phyloP scores from a whole-genome alignment of 148 eudicot genomes.

The Talinum fruticosum region DNA sequence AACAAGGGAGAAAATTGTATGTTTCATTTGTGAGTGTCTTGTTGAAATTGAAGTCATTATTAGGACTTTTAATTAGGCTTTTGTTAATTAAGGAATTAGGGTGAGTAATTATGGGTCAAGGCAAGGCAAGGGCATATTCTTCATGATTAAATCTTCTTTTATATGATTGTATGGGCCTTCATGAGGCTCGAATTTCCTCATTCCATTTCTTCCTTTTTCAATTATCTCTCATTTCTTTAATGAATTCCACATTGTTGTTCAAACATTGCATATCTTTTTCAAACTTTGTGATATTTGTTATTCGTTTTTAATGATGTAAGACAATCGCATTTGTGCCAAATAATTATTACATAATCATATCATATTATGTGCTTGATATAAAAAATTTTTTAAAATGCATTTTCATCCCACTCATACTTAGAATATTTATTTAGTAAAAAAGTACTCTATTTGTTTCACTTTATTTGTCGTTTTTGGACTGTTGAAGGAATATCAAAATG shows the following conservation, averaged over 20 bases:
- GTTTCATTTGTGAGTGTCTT: not conserved
- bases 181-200: conserved; percentile 18
- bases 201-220: not conserved
- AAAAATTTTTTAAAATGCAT: too few relatives aligned
- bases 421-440: too few relatives aligned
- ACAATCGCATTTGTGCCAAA: not conserved
- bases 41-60: not conserved
- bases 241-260: conserved; percentile 30
- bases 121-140: conserved; percentile 10
- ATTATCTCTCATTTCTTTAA: not conserved
- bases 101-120: conserved; percentile 3
- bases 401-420: too few relatives aligned
- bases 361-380: too few relatives aligned
- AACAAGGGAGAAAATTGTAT: too few relatives aligned
- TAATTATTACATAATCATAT: conserved; percentile 18
- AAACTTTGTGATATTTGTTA: conserved; percentile 12
- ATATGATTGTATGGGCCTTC: conserved; percentile 17
- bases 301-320: too few relatives aligned
- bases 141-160: conserved; percentile 26
- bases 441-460: too few relatives aligned
- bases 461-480: too few relatives aligned
- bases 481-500: too few relatives aligned
- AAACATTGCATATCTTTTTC: conserved; percentile 26
- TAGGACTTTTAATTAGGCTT: conserved; percentile 10
- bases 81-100: conserved; percentile 11